These are phyloP conservation scores for Penicillium fimorum DNA, from an alignment of 495 filamentous ascomycete genomes.

Conservation along the genomic window DNA sequence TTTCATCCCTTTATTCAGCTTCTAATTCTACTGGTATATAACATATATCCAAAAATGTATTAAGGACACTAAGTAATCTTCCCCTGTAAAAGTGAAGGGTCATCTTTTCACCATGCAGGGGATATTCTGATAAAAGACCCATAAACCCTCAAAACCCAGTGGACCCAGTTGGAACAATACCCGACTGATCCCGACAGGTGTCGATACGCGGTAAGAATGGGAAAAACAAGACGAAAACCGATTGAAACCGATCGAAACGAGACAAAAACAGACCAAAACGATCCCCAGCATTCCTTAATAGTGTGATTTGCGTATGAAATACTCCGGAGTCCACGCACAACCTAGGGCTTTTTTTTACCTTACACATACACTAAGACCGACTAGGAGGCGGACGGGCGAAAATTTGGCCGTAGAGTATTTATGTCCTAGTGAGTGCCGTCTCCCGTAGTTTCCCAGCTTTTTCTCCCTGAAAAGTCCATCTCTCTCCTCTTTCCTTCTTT, in stretches of 20 bases:
- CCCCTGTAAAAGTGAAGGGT: conserved; percentile 4
- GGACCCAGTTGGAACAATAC: conserved; percentile 8
- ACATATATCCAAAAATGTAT: neutral
- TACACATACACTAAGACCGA: conserved; percentile 38
- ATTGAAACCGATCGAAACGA: conserved; percentile 10
- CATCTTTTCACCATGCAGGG: conserved; percentile 6
- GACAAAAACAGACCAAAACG: conserved; percentile 2
- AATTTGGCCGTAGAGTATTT: conserved; percentile 50
- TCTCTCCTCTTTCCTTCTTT: conserved; percentile 24
- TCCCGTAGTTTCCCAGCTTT: conserved; percentile 46
- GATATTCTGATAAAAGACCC: conserved; percentile 5
- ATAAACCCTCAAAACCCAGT: conserved; percentile 2
- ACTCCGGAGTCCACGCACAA: conserved; percentile 25
- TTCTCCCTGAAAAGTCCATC: conserved; percentile 40
- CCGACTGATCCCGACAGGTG: conserved; percentile 20
- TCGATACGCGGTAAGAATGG: conserved; percentile 14
- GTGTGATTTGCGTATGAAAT: conserved; percentile 21
- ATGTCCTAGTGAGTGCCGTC: conserved; percentile 35
- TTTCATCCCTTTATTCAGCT: neutral
- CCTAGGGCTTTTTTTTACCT: conserved; percentile 39
- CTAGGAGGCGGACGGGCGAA: conserved; percentile 43
- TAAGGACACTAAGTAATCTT: neutral
- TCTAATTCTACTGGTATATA: no score
- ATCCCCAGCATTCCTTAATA: conserved; percentile 27
- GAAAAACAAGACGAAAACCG: conserved; percentile 17